A percentile compares a stretch with the other conserved stretches of the same genome.
phyloP scores from a whole-genome alignment of 169 alveolate genomes.

The Pseudocohnilembus persalinus region DNA sequence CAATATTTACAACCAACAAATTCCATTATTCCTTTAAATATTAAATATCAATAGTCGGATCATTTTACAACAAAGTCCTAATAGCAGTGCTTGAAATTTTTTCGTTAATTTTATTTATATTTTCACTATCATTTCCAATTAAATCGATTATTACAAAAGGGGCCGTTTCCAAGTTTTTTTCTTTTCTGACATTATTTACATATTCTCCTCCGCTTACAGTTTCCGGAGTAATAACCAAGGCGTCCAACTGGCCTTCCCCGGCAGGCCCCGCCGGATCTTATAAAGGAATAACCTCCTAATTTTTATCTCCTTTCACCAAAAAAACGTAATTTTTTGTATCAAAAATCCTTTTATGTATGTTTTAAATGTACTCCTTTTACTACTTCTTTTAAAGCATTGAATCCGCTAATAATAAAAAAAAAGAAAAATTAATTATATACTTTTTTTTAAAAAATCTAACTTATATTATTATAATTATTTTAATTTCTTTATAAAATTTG shows the following conservation, averaged over 20 bases:
- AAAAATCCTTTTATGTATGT: not conserved
- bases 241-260: slow-evolving; percentile 43
- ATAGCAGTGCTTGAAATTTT: slow-evolving; percentile 35
- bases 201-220: slow-evolving; percentile 38
- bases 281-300: slow-evolving; percentile 16
- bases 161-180: slow-evolving; percentile 7
- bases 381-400: not conserved
- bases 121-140: slow-evolving; percentile 15
- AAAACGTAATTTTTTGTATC: not conserved
- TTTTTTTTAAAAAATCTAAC: too few relatives aligned
- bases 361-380: too few relatives aligned
- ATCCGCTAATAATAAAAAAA: too few relatives aligned
- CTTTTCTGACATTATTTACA: slow-evolving; percentile 40
- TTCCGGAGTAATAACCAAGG: slow-evolving; percentile 41
- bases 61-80: slow-evolving; percentile 27
- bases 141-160: slow-evolving; percentile 36
- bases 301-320: not conserved
- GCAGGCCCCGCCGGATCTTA: slow-evolving; percentile 55
- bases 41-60: not conserved
- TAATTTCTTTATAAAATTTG: slow-evolving; percentile 19
- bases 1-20: not conserved
- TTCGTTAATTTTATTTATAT: not conserved
- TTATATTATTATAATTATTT: too few relatives aligned
- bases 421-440: too few relatives aligned
- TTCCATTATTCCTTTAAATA: not conserved